Percentiles rank a stretch among this genome's conserved stretches.
phyloP scores from a whole-genome alignment of 768 basidiomycete genomes.

The Floccularia luteovirens region DNA sequence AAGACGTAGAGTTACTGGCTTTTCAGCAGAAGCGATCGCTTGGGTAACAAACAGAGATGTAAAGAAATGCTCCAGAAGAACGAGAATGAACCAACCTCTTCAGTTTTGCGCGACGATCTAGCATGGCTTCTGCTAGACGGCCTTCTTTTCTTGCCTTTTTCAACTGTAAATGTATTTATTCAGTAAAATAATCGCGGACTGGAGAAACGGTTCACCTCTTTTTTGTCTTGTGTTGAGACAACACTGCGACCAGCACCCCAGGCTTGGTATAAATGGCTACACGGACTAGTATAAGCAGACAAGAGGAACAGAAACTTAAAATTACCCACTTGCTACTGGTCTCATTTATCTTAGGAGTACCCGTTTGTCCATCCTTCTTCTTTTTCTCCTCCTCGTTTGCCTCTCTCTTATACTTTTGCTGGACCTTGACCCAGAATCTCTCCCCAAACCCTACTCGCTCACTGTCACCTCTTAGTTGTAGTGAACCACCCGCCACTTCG shows the following conservation, averaged over 20 bases:
- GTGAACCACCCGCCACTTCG: constrained; percentile 75
- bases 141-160: constrained; percentile 77
- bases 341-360: constrained; percentile 59
- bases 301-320: constrained; percentile 1
- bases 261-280: constrained; percentile 66
- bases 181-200: constrained; percentile 1
- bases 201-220: constrained; percentile 42
- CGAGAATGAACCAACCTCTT: constrained; percentile 50
- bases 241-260: constrained; percentile 80
- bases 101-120: constrained; percentile 75
- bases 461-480: constrained; percentile 77
- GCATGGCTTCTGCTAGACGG: constrained; percentile 68
- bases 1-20: background rate
- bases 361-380: constrained; percentile 50
- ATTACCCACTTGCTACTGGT: constrained; percentile 59
- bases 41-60: constrained; percentile 2
- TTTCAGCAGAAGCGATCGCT: constrained; percentile 47
- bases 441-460: constrained; percentile 83
- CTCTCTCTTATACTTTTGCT: constrained; percentile 84
- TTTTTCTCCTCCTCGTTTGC: constrained; percentile 74
- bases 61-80: no score
- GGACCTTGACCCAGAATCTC: constrained; percentile 85
- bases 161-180: constrained; percentile 34
- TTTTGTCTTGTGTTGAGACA: constrained; percentile 62
- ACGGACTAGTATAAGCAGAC: constrained; percentile 4